Evolutionary conservation across 2,329 filamentous ascomycete species (phyloP).

Genomic region (Sphaerulina vaccinii): DNA sequence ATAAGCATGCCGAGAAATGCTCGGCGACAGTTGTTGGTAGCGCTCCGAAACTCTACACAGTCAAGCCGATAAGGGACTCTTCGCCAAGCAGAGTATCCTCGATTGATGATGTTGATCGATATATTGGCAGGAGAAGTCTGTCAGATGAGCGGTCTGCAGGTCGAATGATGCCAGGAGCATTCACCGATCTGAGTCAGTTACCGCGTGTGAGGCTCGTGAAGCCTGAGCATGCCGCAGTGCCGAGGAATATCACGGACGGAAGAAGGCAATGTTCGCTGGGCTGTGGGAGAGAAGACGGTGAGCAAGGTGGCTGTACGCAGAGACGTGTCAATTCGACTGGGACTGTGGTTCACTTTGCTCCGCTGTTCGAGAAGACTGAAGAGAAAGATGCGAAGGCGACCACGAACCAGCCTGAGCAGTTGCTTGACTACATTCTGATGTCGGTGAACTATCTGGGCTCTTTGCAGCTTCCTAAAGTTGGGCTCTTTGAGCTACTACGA

Average conservation of each 20-base stretch:
- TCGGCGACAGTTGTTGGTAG: conserved; percentile 6
- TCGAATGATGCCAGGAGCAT: background rate
- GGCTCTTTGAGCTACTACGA: conserved; percentile 21
- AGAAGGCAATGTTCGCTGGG: conserved; percentile 24
- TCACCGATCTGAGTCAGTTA: conserved; percentile 21
- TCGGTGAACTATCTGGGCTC: conserved; percentile 13
- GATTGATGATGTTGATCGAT: background rate
- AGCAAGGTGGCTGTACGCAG: conserved; percentile 19
- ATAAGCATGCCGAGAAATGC: conserved; percentile 8
- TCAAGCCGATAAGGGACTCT: conserved; percentile 5
- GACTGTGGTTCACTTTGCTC: conserved; percentile 2
- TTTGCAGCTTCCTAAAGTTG: conserved; percentile 21
- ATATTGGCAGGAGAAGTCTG: background rate
- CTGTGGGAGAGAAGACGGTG: conserved; percentile 17
- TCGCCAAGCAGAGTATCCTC: conserved; percentile 12
- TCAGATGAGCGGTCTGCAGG: conserved; percentile 1
- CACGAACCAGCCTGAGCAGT: conserved; percentile 8
- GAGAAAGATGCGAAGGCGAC: background rate
- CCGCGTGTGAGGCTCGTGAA: conserved; percentile 31
- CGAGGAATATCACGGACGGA: conserved; percentile 11
- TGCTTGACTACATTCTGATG: conserved; percentile 4
- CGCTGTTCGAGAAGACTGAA: conserved; percentile 1
- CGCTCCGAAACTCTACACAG: conserved; percentile 9
- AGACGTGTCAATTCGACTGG: conserved; percentile 7
- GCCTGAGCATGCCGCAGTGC: conserved; percentile 32